phyloP scores from a whole-genome alignment of 2,329 filamentous ascomycete genomes.

The Diplodia mutila region DNA sequence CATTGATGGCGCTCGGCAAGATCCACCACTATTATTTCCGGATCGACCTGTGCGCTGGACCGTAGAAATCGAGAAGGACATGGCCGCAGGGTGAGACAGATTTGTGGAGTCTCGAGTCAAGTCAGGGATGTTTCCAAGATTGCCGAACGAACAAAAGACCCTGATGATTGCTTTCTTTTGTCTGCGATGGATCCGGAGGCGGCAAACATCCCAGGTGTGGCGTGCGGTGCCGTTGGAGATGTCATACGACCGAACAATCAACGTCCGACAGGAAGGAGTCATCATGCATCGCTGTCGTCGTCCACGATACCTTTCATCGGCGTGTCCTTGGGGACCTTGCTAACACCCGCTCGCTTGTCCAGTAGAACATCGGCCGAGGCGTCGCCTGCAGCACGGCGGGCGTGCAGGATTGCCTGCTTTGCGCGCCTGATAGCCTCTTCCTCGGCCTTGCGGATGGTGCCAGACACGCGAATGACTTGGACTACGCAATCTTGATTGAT shows the following conservation, averaged over 20 bases:
- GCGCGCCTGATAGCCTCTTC: slow-evolving; percentile 84
- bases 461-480: slow-evolving; percentile 82
- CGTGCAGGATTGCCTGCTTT: slow-evolving; percentile 43
- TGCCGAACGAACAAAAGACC: slow-evolving; percentile 8
- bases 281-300: slow-evolving; percentile 9
- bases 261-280: background rate
- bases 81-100: slow-evolving; percentile 10
- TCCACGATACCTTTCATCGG: slow-evolving; percentile 3
- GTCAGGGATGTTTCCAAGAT: slow-evolving; percentile 21
- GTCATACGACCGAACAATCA: slow-evolving; percentile 2
- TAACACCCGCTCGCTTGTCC: background rate
- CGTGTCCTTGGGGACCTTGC: slow-evolving; percentile 1
- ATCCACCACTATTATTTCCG: background rate
- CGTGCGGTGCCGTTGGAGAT: background rate
- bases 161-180: background rate
- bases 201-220: background rate
- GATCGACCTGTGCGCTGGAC: slow-evolving; percentile 7
- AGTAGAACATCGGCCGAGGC: slow-evolving; percentile 11
- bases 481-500: slow-evolving; percentile 73
- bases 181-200: background rate
- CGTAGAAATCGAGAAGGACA: background rate
- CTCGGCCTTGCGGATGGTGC: slow-evolving; percentile 90
- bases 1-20: background rate
- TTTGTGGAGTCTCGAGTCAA: slow-evolving; percentile 17
- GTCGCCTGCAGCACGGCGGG: background rate